Conservation (phyloP, 2,329 filamentous ascomycete genomes). For the Cladosporium sp. region DNA sequence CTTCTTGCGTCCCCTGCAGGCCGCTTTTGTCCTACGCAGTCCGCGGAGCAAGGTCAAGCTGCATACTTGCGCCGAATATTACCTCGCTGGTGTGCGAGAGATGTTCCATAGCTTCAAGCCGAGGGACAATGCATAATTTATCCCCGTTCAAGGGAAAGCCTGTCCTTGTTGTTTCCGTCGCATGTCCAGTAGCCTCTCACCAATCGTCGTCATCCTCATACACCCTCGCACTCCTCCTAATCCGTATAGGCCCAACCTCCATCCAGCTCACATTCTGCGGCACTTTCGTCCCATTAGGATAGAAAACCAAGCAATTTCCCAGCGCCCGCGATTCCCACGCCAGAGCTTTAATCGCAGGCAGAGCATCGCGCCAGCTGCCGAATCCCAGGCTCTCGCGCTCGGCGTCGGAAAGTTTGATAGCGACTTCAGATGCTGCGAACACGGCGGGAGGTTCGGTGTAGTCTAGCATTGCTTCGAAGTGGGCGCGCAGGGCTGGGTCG, state of each 20-base stretch:
- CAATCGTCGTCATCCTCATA: constrained; percentile 3
- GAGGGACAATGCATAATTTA: not conserved
- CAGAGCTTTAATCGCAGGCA: constrained; percentile 47
- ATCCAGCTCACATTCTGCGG: constrained; percentile 35
- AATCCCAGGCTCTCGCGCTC: constrained; percentile 42
- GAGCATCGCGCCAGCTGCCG: constrained; percentile 47
- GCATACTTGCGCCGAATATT: no score
- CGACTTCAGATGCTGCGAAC: constrained; percentile 53
- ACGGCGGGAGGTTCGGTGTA: constrained; percentile 46
- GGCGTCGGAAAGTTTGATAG: constrained; percentile 42
- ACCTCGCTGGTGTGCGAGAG: not conserved
- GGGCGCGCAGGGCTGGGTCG: constrained; percentile 27
- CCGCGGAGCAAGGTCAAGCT: not conserved
- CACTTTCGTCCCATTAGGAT: constrained; percentile 46
- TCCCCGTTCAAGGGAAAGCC: no score
- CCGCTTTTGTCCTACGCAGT: not conserved
- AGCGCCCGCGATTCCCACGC: constrained; percentile 47
- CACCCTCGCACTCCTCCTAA: constrained; percentile 31
- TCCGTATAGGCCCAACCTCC: constrained; percentile 49
- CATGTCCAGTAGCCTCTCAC: not conserved
- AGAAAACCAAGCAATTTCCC: constrained; percentile 51
- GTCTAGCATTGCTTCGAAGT: constrained; percentile 33
- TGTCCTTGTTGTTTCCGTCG: not conserved
- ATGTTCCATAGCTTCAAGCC: not conserved
- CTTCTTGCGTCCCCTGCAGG: not conserved